Evolutionary conservation across 768 basidiomycete species (phyloP).

Genomic region (button mushroom (Agaricus bisporus)): DNA sequence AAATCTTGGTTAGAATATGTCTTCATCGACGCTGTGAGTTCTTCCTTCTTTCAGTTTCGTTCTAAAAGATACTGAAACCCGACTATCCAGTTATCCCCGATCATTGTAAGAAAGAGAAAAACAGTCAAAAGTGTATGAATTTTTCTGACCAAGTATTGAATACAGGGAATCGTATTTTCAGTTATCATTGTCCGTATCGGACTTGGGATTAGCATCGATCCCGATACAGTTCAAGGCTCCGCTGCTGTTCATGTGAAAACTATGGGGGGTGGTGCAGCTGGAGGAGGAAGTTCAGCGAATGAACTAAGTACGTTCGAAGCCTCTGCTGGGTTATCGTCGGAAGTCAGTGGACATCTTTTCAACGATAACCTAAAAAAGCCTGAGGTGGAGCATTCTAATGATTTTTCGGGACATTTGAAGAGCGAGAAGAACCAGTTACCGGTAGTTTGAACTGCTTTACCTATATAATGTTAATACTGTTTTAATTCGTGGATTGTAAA

Average conservation of each 20-base stretch:
- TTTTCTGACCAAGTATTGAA: not conserved
- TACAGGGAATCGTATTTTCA: slow-evolving; percentile 29
- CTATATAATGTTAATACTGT: not conserved
- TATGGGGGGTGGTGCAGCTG: not conserved
- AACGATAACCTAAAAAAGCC: not conserved
- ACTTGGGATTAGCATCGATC: slow-evolving; percentile 23
- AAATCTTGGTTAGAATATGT: slow-evolving; percentile 31
- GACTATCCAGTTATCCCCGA: slow-evolving; percentile 1
- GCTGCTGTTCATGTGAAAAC: not conserved
- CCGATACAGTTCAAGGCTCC: slow-evolving; percentile 4
- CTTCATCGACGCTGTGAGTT: slow-evolving; percentile 28
- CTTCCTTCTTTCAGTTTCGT: not conserved
- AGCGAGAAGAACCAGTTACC: not conserved
- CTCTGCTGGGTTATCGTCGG: not conserved
- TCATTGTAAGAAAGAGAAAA: not conserved
- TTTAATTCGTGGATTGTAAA: not conserved
- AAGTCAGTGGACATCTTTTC: not conserved
- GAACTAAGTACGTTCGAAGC: slow-evolving; percentile 8
- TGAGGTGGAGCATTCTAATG: not conserved
- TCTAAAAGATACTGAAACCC: not conserved
- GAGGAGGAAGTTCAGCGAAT: not conserved
- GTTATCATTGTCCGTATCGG: slow-evolving; percentile 35
- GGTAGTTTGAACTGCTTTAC: not conserved
- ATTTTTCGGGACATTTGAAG: not conserved
- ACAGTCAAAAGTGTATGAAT: not conserved